Evolutionary conservation across 257 asterid species (phyloP).

Genomic region (Ophiorrhiza pumila): DNA sequence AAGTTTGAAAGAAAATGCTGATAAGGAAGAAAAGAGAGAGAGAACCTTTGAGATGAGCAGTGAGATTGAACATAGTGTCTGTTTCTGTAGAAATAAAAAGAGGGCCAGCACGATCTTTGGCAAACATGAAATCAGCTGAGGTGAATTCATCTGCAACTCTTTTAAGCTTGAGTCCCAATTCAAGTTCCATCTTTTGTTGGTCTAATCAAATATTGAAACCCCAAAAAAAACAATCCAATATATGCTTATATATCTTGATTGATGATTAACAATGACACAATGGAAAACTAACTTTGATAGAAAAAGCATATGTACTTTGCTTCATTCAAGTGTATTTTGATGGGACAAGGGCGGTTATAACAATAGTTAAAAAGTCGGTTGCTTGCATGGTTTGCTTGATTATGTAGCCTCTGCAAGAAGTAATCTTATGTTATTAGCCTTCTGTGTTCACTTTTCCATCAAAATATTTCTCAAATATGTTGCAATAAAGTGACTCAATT

Average conservation of each 20-base stretch:
- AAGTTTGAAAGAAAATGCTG: not conserved
- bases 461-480: no score
- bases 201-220: not conserved
- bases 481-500: no score
- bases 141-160: constrained; percentile 48
- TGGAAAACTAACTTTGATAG: constrained; percentile 19
- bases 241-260: no score
- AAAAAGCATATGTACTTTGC: constrained; percentile 67
- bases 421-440: not conserved
- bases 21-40: not conserved
- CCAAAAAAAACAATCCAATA: not conserved
- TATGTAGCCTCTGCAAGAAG: not conserved
- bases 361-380: not conserved
- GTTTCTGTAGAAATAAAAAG: constrained; percentile 67
- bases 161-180: constrained; percentile 54
- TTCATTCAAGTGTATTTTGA: constrained; percentile 21
- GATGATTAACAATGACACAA: not conserved
- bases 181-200: constrained; percentile 44
- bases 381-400: constrained; percentile 7
- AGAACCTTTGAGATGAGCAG: constrained; percentile 73
- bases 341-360: not conserved
- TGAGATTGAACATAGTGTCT: constrained; percentile 58
- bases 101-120: constrained; percentile 49
- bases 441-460: not conserved
- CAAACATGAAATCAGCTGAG: constrained; percentile 39